These are phyloP conservation scores for Macrocystidia cucumis DNA, from an alignment of 1,284 basidiomycete genomes.

Conservation along the genomic window DNA sequence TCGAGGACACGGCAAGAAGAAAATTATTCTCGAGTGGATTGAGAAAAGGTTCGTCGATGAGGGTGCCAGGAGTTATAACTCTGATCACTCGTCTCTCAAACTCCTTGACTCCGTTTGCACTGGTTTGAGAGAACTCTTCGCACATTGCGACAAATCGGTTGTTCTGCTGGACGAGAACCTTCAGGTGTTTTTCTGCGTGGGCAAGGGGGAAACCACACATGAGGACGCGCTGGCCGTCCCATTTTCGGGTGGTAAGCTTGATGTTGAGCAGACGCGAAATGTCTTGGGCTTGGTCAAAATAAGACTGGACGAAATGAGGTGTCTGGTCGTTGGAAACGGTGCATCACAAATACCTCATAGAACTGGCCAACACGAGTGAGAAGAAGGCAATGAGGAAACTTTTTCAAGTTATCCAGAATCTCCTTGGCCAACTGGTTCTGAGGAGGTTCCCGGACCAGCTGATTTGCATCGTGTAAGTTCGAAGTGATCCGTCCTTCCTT, in stretches of 20 bases:
- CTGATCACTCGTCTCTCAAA: constrained; percentile 78
- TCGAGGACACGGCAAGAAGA: constrained; percentile 60
- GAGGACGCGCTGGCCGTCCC: constrained; percentile 58
- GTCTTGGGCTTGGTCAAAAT: constrained; percentile 84
- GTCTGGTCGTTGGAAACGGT: constrained; percentile 8
- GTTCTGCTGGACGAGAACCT: constrained; percentile 76
- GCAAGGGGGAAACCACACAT: constrained; percentile 90
- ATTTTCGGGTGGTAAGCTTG: constrained; percentile 69
- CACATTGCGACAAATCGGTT: constrained; percentile 85
- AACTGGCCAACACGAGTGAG: constrained; percentile 91
- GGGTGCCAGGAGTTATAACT: constrained; percentile 86
- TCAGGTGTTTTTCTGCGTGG: constrained; percentile 83
- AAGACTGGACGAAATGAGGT: constrained; percentile 52
- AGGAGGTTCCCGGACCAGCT: too few relatives aligned
- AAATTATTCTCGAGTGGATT: constrained; percentile 85
- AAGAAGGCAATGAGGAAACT: constrained; percentile 84
- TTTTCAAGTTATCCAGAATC: constrained; percentile 64
- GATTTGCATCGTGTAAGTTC: too few relatives aligned
- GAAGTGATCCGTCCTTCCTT: too few relatives aligned
- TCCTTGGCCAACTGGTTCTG: constrained; percentile 67
- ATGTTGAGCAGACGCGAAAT: constrained; percentile 75
- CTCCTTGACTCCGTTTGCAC: constrained; percentile 35
- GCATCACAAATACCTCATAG: constrained; percentile 65
- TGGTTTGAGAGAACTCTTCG: constrained; percentile 71
- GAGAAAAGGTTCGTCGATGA: constrained; percentile 86